A percentile compares a stretch with the other conserved stretches of the same genome.
Conservation (phyloP, 768 basidiomycete genomes). For the Termitomyces titanicus region DNA sequence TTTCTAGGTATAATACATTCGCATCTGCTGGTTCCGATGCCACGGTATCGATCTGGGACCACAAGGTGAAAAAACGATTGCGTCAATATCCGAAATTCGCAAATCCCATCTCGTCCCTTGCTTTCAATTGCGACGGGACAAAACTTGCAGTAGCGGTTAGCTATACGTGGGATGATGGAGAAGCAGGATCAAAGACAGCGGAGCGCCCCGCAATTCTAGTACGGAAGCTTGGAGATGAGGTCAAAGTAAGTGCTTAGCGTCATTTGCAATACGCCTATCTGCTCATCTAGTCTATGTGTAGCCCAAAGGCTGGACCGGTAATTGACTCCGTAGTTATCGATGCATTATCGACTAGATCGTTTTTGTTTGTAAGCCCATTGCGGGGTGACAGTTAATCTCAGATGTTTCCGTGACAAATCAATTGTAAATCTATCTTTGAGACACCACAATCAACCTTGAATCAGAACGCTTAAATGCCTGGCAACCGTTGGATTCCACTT, state of each 20-base stretch:
- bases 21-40: constrained; percentile 94
- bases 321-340: constrained; percentile 6
- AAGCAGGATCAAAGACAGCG: constrained; percentile 63
- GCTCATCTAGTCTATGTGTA: neutral
- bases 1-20: constrained; percentile 81
- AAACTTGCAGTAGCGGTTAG: constrained; percentile 81
- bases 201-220: constrained; percentile 61
- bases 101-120: constrained; percentile 70
- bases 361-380: neutral
- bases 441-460: neutral
- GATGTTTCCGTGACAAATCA: neutral
- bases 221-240: constrained; percentile 69
- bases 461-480: constrained; percentile 2
- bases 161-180: constrained; percentile 90
- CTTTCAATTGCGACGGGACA: constrained; percentile 81
- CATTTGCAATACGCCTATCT: neutral
- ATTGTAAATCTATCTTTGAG: constrained; percentile 1
- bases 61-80: constrained; percentile 91
- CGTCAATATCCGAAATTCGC: constrained; percentile 84
- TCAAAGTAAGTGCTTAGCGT: constrained; percentile 45
- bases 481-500: constrained; percentile 67
- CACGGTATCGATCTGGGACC: constrained; percentile 96
- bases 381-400: neutral
- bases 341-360: neutral
- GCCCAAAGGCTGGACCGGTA: constrained; percentile 18